phyloP scores from a whole-genome alignment of 208 protist species.

The Leishmania tarentolae region DNA sequence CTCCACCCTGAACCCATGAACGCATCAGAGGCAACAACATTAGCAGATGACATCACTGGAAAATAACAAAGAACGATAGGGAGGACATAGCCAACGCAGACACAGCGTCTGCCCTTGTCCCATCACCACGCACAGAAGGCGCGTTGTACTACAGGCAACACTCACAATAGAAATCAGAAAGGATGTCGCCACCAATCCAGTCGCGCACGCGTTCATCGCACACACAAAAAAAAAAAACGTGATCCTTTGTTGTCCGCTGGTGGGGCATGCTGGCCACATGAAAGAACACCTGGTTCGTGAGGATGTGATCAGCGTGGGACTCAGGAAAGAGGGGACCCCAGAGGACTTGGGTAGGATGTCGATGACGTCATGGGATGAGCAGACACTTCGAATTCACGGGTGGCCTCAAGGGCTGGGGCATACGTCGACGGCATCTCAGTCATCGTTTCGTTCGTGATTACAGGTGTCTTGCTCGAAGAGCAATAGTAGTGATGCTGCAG shows the following conservation, averaged over 20 bases:
- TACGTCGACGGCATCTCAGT: neutral
- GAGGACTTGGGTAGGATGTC: neutral
- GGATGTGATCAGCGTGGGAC: neutral
- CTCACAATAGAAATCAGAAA: neutral
- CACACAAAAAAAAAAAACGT: neutral
- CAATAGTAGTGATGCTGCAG: conserved; percentile 16
- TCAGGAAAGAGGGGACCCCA: no score
- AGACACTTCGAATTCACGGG: conserved; percentile 22
- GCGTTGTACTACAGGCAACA: no score
- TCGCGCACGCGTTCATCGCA: neutral
- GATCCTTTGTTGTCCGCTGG: neutral
- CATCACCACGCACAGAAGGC: neutral
- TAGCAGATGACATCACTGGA: neutral
- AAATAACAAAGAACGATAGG: neutral
- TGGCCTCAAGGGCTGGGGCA: neutral
- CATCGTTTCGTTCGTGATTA: conserved; percentile 23
- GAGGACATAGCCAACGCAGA: neutral
- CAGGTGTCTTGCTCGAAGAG: conserved; percentile 12
- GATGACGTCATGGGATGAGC: neutral
- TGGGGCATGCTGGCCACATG: neutral
- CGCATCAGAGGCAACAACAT: neutral
- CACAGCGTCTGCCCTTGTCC: neutral
- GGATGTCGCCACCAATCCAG: neutral
- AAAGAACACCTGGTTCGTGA: neutral
- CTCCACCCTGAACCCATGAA: neutral